Evolutionary conservation across 106 monocot species (phyloP).

Genomic region (Amphibolis antarctica): DNA sequence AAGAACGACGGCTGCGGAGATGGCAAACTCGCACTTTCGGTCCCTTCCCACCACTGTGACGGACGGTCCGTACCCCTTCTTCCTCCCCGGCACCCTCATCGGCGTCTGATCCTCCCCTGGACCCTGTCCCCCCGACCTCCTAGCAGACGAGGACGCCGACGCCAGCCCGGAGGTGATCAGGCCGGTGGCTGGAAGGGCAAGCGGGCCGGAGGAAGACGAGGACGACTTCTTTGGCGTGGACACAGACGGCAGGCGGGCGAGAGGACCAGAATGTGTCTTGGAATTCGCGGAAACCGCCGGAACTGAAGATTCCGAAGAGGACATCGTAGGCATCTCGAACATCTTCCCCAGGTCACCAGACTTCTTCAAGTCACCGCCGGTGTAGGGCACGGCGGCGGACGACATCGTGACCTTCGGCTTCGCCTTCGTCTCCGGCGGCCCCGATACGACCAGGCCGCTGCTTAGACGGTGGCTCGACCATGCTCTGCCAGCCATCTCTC

Average conservation of each 20-base stretch:
- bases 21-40: slow-evolving; percentile 2
- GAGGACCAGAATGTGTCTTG: slow-evolving; percentile 5
- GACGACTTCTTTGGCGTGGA: slow-evolving; percentile 8
- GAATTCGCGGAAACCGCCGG: neutral
- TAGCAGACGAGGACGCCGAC: slow-evolving; percentile 1
- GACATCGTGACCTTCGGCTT: neutral
- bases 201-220: slow-evolving; percentile 18
- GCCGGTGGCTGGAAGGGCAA: slow-evolving; percentile 19
- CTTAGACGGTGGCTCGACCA: slow-evolving; percentile 15
- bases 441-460: slow-evolving; percentile 17
- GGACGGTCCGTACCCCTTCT: slow-evolving; percentile 9
- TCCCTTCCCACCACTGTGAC: slow-evolving; percentile 17
- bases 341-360: slow-evolving; percentile 23
- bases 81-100: neutral
- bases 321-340: slow-evolving; percentile 8
- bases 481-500: slow-evolving; percentile 6
- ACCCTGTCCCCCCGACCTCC: neutral
- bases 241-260: slow-evolving; percentile 2
- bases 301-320: neutral
- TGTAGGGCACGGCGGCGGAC: slow-evolving; percentile 13
- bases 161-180: slow-evolving; percentile 20
- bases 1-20: slow-evolving; percentile 10
- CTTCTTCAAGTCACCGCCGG: slow-evolving; percentile 15
- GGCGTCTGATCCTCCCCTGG: slow-evolving; percentile 2
- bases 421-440: slow-evolving; percentile 8